Conservation (phyloP, 352 stramenopile species). For the Phytopythium chamaehyphon region DNA sequence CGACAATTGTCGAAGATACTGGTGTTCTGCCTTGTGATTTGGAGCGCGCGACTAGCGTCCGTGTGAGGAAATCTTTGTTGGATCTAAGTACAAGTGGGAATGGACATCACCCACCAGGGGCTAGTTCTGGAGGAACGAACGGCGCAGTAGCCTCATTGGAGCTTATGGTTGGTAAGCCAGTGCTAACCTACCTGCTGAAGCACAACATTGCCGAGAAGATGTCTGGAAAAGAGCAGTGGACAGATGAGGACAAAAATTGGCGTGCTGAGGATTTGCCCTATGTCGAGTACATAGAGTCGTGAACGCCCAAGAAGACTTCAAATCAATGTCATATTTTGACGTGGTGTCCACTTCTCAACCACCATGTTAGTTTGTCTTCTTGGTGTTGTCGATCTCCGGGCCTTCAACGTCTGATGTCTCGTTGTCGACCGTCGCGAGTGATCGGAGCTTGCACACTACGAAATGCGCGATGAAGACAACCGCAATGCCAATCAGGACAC, state of each 20-base stretch:
- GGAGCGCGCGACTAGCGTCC: slow-evolving; percentile 61
- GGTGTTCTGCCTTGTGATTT: slow-evolving; percentile 63
- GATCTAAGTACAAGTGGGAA: slow-evolving; percentile 13
- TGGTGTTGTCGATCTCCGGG: background rate
- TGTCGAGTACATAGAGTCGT: slow-evolving; percentile 72
- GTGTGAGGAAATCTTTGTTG: slow-evolving; percentile 46
- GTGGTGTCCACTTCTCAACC: too few species aligned
- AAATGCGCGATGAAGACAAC: background rate
- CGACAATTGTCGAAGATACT: slow-evolving; percentile 68
- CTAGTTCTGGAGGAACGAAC: background rate
- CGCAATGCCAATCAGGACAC: background rate
- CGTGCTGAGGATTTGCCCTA: slow-evolving; percentile 55
- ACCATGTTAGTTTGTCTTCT: background rate
- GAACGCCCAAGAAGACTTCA: too few species aligned
- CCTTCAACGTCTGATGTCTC: too few species aligned
- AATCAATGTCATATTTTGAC: too few species aligned
- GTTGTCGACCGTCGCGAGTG: background rate
- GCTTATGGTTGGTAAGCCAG: slow-evolving; percentile 69
- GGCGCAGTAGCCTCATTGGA: slow-evolving; percentile 29
- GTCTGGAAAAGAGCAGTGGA: slow-evolving; percentile 49
- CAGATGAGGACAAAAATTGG: slow-evolving; percentile 64
- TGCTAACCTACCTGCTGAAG: slow-evolving; percentile 57
- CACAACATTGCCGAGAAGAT: slow-evolving; percentile 59
- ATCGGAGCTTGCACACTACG: background rate
- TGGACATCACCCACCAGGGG: background rate